Conservation (phyloP, 306 rosid genomes). For the Cajanus cajan region DNA sequence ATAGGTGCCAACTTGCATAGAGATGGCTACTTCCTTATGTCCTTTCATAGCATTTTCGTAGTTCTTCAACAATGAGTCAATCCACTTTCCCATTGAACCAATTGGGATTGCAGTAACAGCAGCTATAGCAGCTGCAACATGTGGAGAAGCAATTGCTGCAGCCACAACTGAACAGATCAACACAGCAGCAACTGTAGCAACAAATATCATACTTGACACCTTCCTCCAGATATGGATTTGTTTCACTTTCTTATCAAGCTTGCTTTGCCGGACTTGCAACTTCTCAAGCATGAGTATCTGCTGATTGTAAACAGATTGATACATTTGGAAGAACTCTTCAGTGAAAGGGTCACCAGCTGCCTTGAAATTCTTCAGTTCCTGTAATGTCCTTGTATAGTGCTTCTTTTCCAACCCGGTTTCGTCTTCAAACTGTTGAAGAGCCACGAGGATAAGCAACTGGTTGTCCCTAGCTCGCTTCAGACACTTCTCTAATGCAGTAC, state of each 20-base stretch:
- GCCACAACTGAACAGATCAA: constrained; percentile 90
- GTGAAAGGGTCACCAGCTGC: constrained; percentile 81
- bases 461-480: constrained; percentile 69
- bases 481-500: constrained; percentile 72
- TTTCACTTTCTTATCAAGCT: constrained; percentile 67
- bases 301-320: constrained; percentile 55
- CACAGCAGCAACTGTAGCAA: constrained; percentile 69
- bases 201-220: constrained; percentile 64
- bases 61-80: constrained; percentile 69
- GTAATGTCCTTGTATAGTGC: constrained; percentile 47
- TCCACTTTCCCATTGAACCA: constrained; percentile 90
- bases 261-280: constrained; percentile 48
- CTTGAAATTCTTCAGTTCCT: constrained; percentile 68
- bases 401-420: constrained; percentile 44
- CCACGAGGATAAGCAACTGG: constrained; percentile 65
- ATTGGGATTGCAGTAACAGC: constrained; percentile 75
- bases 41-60: constrained; percentile 73
- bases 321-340: constrained; percentile 65
- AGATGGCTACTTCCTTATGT: constrained; percentile 58
- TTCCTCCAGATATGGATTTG: constrained; percentile 65
- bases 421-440: constrained; percentile 69
- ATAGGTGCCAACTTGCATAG: constrained; percentile 78
- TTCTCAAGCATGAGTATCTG: constrained; percentile 77
- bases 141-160: constrained; percentile 83
- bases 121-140: constrained; percentile 76